These are phyloP conservation scores for Orbilia javanica DNA, from an alignment of 2,329 filamentous ascomycete genomes.

Conservation along the genomic window DNA sequence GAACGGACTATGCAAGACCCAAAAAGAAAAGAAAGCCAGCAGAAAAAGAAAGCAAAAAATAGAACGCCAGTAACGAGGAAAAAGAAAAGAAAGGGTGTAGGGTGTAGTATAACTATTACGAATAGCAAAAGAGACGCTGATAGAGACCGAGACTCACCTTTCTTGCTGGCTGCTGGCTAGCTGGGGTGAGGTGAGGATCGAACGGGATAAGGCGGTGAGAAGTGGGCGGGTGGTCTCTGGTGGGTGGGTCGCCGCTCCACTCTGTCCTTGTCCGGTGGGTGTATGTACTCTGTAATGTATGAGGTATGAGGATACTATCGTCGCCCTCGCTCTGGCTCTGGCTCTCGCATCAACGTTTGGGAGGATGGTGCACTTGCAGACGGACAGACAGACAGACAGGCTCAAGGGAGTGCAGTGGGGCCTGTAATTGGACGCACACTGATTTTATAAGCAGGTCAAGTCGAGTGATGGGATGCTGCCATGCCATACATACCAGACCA, in stretches of 20 bases:
- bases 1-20: constrained; percentile 15
- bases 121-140: constrained; percentile 54
- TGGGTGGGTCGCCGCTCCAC: constrained; percentile 56
- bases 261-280: constrained; percentile 51
- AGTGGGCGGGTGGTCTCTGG: constrained; percentile 36
- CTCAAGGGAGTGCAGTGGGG: constrained; percentile 32
- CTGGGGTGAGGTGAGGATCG: constrained; percentile 42
- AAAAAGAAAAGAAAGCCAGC: not conserved
- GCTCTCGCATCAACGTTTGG: constrained; percentile 26
- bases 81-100: not conserved
- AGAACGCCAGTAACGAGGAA: not conserved
- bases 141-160: constrained; percentile 56
- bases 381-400: constrained; percentile 60
- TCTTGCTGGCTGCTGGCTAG: constrained; percentile 33
- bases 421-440: constrained; percentile 48
- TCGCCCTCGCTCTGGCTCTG: constrained; percentile 47
- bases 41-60: not conserved
- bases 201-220: constrained; percentile 57
- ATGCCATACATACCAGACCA: not conserved
- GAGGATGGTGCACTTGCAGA: constrained; percentile 57
- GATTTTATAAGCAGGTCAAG: constrained; percentile 32
- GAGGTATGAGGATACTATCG: constrained; percentile 19
- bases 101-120: constrained; percentile 39
- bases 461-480: constrained; percentile 30
- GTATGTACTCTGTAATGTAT: not conserved